These are phyloP conservation scores for Ogataea ganodermae DNA, from an alignment of 805 yeast genomes.

Conservation along the genomic window DNA sequence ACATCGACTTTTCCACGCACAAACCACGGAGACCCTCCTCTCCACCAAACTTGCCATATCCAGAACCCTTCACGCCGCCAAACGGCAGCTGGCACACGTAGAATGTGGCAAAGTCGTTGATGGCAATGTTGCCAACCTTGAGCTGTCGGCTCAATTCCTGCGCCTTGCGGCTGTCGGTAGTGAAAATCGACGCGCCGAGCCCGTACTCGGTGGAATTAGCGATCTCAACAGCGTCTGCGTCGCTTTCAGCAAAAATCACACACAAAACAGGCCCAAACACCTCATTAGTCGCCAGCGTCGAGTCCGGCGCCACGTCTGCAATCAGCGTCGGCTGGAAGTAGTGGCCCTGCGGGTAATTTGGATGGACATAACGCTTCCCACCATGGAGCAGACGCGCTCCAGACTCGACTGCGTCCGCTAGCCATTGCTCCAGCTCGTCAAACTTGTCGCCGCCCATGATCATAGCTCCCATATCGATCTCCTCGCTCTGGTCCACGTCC, in stretches of 20 bases:
- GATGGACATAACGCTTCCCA: constrained; percentile 79
- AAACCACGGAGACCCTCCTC: constrained; percentile 93
- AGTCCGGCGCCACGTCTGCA: constrained; percentile 73
- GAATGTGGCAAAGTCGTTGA: constrained; percentile 96
- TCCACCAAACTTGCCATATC: constrained; percentile 98
- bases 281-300: constrained; percentile 85
- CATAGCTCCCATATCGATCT: constrained; percentile 95
- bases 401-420: constrained; percentile 68
- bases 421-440: constrained; percentile 61
- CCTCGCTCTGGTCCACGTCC: constrained; percentile 86
- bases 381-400: constrained; percentile 87
- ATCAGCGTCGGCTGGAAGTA: constrained; percentile 89
- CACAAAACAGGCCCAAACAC: constrained; percentile 93
- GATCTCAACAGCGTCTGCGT: constrained; percentile 68
- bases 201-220: constrained; percentile 90
- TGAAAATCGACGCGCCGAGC: constrained; percentile 89
- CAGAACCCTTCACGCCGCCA: constrained; percentile 92
- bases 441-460: constrained; percentile 75
- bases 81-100: constrained; percentile 96
- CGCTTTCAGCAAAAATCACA: constrained; percentile 67
- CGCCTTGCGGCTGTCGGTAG: constrained; percentile 58
- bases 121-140: constrained; percentile 89
- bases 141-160: constrained; percentile 63
- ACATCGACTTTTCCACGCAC: constrained; percentile 83
- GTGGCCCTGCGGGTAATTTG: constrained; percentile 93